Evolutionary conservation across 805 yeast species (phyloP).

Genomic region (Debaryomyces hansenii): DNA sequence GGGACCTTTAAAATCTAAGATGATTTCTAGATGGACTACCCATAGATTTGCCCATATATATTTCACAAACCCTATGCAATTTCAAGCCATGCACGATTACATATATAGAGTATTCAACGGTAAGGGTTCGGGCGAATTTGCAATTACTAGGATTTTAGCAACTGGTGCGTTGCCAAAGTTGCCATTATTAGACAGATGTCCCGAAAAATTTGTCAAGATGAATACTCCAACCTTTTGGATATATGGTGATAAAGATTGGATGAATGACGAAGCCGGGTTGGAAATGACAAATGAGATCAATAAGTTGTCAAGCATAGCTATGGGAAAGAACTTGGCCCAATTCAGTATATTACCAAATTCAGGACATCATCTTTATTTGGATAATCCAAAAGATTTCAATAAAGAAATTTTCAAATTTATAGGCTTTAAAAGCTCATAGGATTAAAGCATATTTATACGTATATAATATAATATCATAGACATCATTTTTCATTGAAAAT

Average conservation of each 20-base stretch:
- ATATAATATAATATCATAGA: not conserved
- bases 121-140: conserved; percentile 65
- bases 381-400: conserved; percentile 43
- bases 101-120: conserved; percentile 53
- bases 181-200: conserved; percentile 56
- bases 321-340: conserved; percentile 25
- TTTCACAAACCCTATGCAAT: conserved; percentile 28
- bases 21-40: conserved; percentile 55
- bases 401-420: conserved; percentile 33
- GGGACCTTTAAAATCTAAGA: conserved; percentile 56
- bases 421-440: conserved; percentile 12
- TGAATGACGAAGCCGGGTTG: conserved; percentile 62
- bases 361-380: conserved; percentile 58
- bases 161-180: conserved; percentile 58
- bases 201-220: conserved; percentile 39
- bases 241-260: conserved; percentile 73
- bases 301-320: conserved; percentile 27
- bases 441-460: not conserved
- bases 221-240: conserved; percentile 54
- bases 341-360: conserved; percentile 41
- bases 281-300: conserved; percentile 36
- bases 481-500: not conserved
- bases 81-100: conserved; percentile 49
- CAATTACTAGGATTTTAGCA: conserved; percentile 57
- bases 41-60: conserved; percentile 44